Evolutionary conservation across 331 rosid species (phyloP).

Genomic region (Prunus yedoensis): DNA sequence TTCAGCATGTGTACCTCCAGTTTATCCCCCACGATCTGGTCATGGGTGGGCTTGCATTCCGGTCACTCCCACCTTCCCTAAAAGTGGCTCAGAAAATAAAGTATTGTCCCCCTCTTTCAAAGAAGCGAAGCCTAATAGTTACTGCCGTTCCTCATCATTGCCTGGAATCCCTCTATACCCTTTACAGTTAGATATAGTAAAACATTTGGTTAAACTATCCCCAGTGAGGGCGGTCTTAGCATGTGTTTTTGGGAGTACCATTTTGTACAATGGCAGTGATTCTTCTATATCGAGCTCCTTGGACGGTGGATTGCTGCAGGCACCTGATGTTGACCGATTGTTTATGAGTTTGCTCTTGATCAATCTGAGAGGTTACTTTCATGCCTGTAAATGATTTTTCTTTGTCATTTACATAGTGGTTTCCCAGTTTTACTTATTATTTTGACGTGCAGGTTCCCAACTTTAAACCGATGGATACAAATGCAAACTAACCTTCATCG

Average conservation of each 20-base stretch:
- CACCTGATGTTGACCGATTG: conserved; percentile 77
- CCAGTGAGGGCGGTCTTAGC: conserved; percentile 97
- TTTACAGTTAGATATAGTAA: conserved; percentile 86
- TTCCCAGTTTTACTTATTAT: conserved; percentile 29
- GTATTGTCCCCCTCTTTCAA: conserved; percentile 74
- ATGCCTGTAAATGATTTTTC: conserved; percentile 10
- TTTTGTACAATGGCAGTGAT: conserved; percentile 43
- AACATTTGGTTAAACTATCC: conserved; percentile 93
- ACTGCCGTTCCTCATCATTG: conserved; percentile 61
- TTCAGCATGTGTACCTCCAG: conserved; percentile 98
- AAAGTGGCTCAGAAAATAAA: conserved; percentile 76
- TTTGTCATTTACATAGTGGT: conserved; percentile 11
- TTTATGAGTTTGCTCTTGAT: conserved; percentile 98
- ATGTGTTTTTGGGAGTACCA: conserved; percentile 93
- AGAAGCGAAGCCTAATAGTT: conserved; percentile 80
- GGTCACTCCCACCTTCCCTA: conserved; percentile 66
- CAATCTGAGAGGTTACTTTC: conserved; percentile 87
- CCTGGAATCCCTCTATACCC: conserved; percentile 90
- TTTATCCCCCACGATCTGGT: conserved; percentile 92
- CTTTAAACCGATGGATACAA: conserved; percentile 98
- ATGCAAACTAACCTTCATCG: conserved; percentile 98
- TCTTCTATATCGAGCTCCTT: conserved; percentile 80
- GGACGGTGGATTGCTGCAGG: conserved; percentile 68
- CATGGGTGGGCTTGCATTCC: conserved; percentile 99
- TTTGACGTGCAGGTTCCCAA: conserved; percentile 71